Base-by-base conservation (phyloP, 177 flowering plant genomes). In the Vitis hybrid region DNA sequence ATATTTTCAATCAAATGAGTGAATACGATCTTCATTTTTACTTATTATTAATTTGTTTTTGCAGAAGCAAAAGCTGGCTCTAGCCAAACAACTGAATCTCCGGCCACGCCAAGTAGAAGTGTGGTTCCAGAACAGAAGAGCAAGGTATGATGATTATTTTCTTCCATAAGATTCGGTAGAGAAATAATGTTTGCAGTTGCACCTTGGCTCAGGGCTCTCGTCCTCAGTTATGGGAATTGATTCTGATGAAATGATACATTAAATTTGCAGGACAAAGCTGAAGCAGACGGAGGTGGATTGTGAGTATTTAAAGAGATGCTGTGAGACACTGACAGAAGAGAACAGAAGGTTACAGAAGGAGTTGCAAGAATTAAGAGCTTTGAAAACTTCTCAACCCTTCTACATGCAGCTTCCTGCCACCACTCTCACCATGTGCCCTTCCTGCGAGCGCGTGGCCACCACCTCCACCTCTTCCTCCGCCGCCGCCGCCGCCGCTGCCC, bases 61-160 rank as follows among this genome's bases (percentile, higher is more conserved):
- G 83, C 88, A 93, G 98, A 93, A 91, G 66, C 97, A 93, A 68
- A 93, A 93, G 78, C 89, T 84, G 3, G 94, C 88, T 13, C 77
- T 93, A 58, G 91, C 98, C 3, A 93, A 89, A 63, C 94, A 89
- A 70, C 78, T 93, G 31, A 89, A 85, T 77, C 94, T 93, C 33
- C 88, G 97, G 26, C 90, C 98, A 19, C 85, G 97, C 45, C 97
- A 93, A 82, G 98, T 93, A 0, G 98, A 93, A 76, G 98, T 93
- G 10, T 93, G 98, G 98, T 93, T 93, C 69, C 98, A 93, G 65
- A 93, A 93, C 82, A 82, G 98, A 74, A 79, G 98, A 83, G 98
- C 98, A 12, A 93, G 97, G 97, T 92, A 78, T 3, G 8, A 39
- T 39, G 45, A 39, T 59, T 16, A 57, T 10, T 22, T 13, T 10